These are phyloP conservation scores for Fragaria nilgerrensis DNA, from an alignment of 306 rosid genomes.

Conservation along the genomic window DNA sequence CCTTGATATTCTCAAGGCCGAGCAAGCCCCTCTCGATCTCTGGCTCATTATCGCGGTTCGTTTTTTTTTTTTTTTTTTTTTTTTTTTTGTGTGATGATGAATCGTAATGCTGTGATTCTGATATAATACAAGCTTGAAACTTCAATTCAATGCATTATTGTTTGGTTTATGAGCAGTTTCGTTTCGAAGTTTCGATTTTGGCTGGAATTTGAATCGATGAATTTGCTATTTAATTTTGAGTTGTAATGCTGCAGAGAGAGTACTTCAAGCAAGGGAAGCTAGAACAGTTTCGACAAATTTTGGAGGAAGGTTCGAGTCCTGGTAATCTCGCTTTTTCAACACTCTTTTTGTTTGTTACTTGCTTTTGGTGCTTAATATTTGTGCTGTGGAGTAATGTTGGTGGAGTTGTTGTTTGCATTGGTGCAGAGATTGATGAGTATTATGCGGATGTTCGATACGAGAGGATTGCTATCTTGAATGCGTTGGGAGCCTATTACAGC, in stretches of 20 bases:
- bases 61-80: neutral
- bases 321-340: constrained; percentile 45
- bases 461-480: constrained; percentile 97
- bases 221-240: constrained; percentile 6
- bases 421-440: constrained; percentile 92
- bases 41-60: constrained; percentile 96
- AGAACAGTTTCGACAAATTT: constrained; percentile 89
- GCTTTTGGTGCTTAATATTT: neutral
- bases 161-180: constrained; percentile 5
- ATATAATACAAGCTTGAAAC: neutral
- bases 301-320: constrained; percentile 96
- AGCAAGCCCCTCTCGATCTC: constrained; percentile 98
- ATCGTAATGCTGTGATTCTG: constrained; percentile 1
- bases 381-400: neutral
- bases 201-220: neutral
- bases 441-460: constrained; percentile 97
- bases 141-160: neutral
- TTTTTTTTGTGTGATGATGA: neutral
- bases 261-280: constrained; percentile 93
- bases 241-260: constrained; percentile 63
- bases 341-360: neutral
- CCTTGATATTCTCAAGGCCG: constrained; percentile 94
- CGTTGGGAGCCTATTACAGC: constrained; percentile 93
- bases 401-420: neutral
- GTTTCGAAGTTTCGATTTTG: neutral